Percentiles rank a stretch among this genome's conserved stretches.
Conservation (phyloP, 805 yeast genomes). For the Candida endomychidarum region DNA sequence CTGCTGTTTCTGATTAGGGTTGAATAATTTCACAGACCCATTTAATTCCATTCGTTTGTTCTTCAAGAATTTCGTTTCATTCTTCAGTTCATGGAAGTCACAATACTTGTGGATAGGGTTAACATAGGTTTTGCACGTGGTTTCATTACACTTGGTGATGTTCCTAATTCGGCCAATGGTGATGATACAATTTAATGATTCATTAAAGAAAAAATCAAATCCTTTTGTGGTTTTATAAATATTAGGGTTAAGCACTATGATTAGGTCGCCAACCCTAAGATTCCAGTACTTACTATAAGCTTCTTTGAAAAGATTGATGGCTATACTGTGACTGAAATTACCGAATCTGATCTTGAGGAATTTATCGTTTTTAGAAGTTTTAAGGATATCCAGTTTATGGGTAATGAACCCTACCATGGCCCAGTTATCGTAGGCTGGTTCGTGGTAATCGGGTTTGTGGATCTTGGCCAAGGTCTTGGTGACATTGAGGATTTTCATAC, state of each 20-base stretch:
- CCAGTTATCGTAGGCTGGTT: slow-evolving; percentile 76
- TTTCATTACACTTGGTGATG: slow-evolving; percentile 64
- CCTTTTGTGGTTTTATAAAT: slow-evolving; percentile 34
- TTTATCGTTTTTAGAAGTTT: slow-evolving; percentile 45
- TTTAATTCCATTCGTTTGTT: slow-evolving; percentile 74
- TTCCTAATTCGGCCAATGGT: slow-evolving; percentile 74
- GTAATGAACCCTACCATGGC: slow-evolving; percentile 72
- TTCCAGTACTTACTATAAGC: slow-evolving; percentile 75
- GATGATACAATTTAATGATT: slow-evolving; percentile 45
- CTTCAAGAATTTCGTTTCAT: slow-evolving; percentile 16
- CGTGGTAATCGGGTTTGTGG: slow-evolving; percentile 62
- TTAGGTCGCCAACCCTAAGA: slow-evolving; percentile 67
- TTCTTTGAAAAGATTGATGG: slow-evolving; percentile 61
- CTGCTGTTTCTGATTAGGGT: slow-evolving; percentile 27
- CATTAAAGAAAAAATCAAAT: slow-evolving; percentile 44
- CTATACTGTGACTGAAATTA: slow-evolving; percentile 61
- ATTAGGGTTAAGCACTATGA: slow-evolving; percentile 74
- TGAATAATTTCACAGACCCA: slow-evolving; percentile 52
- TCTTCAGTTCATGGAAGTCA: slow-evolving; percentile 15
- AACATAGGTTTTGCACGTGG: slow-evolving; percentile 44
- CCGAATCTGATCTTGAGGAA: slow-evolving; percentile 65
- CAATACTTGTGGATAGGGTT: slow-evolving; percentile 12
- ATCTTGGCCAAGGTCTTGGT: slow-evolving; percentile 64
- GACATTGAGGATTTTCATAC: slow-evolving; percentile 55
- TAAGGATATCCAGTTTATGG: slow-evolving; percentile 53